Evolutionary conservation across 1,139 yeast species (phyloP), one percentile per base, ranked within the genome.

Genomic region (Meyerozyma athensensis): DNA sequence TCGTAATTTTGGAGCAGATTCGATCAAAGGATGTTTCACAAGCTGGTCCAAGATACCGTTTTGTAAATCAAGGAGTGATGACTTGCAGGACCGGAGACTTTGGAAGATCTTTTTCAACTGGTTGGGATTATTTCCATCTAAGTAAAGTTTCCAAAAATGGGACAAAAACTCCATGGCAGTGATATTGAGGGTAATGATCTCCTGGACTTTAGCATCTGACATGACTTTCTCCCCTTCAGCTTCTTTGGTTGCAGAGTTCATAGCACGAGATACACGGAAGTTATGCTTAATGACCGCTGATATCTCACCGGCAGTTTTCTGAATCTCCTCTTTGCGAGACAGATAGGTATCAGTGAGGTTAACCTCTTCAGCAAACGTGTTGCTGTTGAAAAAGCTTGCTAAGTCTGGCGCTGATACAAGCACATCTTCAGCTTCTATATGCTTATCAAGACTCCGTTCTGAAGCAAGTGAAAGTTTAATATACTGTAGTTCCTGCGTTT

Each of bases 401-500:
- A 71, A 38, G 1, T 50, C 52, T 8, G 52, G 40, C 16, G 62
- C 52, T 36, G 39, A 17, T 6, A 36, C 40, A 10, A 13, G 34
- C 1, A 35, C 35, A 12, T 38, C 32, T 18, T 26, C 26, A 20
- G 35, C 18, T 13, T 38, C 38, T 13, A 40, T 18, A 30, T 34
- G 4, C 18, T 31, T n/a, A 18, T 42, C 24, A 30, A 34, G 30
- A 12, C 41, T 43, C 18, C 37, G 35, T 7, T 36, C 43, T 3
- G 58, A 44, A 34, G 73, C 74, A 35, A 84, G 63, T 44, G 78
- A 69, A 36, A 87, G 70, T 49, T 76, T 75, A 13, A 84, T 74
- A 46, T 75, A 81, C 37, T 75, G 77, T 4, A 77, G 67, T 3
- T 61, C 61, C 16, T 65, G 64, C 4, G 59, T 59, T 5, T 72